A percentile compares a stretch with the other conserved stretches of the same genome.
Evolutionary conservation across 192 early-diverging fungal genomes (phyloP).

Genomic region (Linnemannia hyalina): DNA sequence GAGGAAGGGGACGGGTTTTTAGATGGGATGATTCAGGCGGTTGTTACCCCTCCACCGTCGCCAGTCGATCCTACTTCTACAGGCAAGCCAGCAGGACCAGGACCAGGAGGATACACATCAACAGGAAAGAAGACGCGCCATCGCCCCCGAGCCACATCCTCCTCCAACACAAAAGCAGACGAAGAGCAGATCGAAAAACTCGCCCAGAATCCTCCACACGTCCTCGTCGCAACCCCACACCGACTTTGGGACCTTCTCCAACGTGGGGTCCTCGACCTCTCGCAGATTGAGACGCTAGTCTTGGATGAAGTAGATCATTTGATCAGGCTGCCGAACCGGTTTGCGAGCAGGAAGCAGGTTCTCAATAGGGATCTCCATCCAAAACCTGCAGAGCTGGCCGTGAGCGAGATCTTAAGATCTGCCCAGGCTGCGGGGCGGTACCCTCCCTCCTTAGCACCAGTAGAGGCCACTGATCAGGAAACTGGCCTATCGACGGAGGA

Average conservation of each 20-base stretch:
- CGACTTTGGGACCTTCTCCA: conserved; percentile 49
- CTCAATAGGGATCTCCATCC: conserved; percentile 51
- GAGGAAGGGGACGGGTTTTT: conserved; percentile 12
- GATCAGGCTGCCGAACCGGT: conserved; percentile 63
- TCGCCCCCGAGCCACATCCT: neutral
- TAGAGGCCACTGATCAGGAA: too few species aligned
- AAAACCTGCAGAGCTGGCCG: conserved; percentile 60
- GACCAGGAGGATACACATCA: neutral
- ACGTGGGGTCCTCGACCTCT: conserved; percentile 40
- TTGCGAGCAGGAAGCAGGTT: conserved; percentile 58
- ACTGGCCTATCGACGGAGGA: too few species aligned
- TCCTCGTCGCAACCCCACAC: conserved; percentile 59
- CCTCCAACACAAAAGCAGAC: neutral
- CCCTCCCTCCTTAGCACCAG: neutral
- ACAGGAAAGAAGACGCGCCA: conserved; percentile 10
- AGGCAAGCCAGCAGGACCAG: neutral
- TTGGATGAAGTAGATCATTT: conserved; percentile 71
- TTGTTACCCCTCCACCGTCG: conserved; percentile 2
- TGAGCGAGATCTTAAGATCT: conserved; percentile 43
- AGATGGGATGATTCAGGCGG: conserved; percentile 40
- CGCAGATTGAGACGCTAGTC: conserved; percentile 52
- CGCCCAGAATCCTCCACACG: conserved; percentile 35
- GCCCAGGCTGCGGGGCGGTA: conserved; percentile 20
- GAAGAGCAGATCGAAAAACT: conserved; percentile 34
- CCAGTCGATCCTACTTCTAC: neutral